Evolutionary conservation across 1,139 yeast genomes (phyloP), one percentile per base, ranked within the genome.

Genomic region (Saccharomyces hybrid): DNA sequence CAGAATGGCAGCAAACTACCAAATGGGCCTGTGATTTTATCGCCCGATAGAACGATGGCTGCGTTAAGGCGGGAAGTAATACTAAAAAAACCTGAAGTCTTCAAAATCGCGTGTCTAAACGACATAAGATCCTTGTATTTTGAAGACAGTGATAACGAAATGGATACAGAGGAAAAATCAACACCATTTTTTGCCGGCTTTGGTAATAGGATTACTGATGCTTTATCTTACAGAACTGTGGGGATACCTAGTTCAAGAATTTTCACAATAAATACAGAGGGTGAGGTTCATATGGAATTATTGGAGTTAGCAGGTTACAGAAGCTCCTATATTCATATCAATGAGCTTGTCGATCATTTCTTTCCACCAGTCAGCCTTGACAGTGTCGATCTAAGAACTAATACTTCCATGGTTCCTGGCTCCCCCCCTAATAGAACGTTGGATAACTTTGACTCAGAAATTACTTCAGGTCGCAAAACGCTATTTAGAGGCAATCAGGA

Each of bases 21-120:
- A 0, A 71, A 72, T 13, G 99, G 99, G 0, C 99, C 99, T 0
- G 99, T 95, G 2, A 90, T 95, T 50, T 73, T 95, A 53, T 88
- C 96, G 49, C 99, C 99, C 0, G 99, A 95, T 71, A 73, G 99
- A 61, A 93, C 98, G 0, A 89, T 95, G 76, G 99, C 99, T 1
- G 99, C 99, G 0, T 73, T 95, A 54, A 80, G 80, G 62, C 77
- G 99, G 59, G 99, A 95, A 66, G 95, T 95, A 47, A 93, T 95
- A 51, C 75, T 93, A 67, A 88, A 90, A 61, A 91, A 93, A 66
- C 99, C 99, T 0, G 99, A 95, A 69, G 95, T 95, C 32, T 95
- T 95, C 76, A 95, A 95, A 66, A 95, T 95, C 95, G 96, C 99
- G 0, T 93, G 99, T 71, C 75, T 95, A 58, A 83, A 85, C 52